Evolutionary conservation across 306 rosid species (phyloP), one percentile per base, ranked within the genome.

Genomic region (Dalbergia oliveri): DNA sequence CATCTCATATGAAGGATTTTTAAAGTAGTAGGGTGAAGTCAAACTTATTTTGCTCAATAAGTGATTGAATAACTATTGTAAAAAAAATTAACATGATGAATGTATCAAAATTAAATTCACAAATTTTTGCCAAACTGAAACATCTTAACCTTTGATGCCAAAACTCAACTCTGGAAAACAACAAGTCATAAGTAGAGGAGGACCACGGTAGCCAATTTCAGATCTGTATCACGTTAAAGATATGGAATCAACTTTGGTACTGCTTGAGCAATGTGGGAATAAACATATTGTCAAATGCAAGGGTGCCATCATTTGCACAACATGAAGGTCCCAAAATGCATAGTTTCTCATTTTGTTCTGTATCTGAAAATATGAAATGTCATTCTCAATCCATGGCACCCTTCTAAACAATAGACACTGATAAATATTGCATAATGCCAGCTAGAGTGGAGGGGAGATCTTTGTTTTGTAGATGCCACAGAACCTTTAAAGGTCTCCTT

Each of bases 121-220:
- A 64, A n/a, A 47, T 72, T 50, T 6, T 60, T 13, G 1, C 51
- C 60, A 61, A 63, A 44, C 9, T 41, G 35, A 49, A 76, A 50
- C 56, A 43, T 84, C 11, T 77, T 68, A 35, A 49, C 70, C 47
- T 84, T 64, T 82, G 86, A 77, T 78, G 50, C 82, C 76, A 79
- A 64, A 67, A 69, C 59, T 37, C 14, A 53, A 14, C 56, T 70
- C 61, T 37, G 33, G 72, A 71, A 70, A 71, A 57, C 16, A 44
- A 33, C 37, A 13, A 4, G 16, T 54, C 51, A 69, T 44, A 19
- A 37, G 54, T 41, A 11, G 16, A 60, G 56, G 39, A 12, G 77
- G 62, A 47, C 79, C n/a, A 34, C 51, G 26, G 4, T 9, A 26
- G 31, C 31, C 31, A 26, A 26, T 26, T 26, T 26, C 39, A 23